These are phyloP conservation scores for Acanthamoeba culbertsoni DNA, from an alignment of 208 protist species.

Conservation along the genomic window DNA sequence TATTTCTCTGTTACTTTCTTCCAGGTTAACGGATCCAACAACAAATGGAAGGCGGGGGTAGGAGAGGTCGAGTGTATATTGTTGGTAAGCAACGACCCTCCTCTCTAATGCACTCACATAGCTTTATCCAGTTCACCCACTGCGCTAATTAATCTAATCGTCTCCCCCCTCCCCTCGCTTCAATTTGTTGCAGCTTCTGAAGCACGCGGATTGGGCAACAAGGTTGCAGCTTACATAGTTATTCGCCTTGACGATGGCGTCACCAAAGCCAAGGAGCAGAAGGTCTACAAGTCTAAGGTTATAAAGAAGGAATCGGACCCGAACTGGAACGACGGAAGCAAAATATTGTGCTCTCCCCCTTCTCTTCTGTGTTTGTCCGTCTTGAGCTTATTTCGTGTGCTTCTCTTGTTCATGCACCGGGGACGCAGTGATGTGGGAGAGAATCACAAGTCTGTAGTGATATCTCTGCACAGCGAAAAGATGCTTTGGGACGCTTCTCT, in stretches of 20 bases:
- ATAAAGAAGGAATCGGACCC: slow-evolving; percentile 34
- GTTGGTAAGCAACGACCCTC: not conserved
- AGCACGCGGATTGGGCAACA: not conserved
- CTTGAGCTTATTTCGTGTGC: not conserved
- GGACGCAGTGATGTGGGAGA: not conserved
- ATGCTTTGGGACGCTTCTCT: not conserved
- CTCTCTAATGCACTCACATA: not conserved
- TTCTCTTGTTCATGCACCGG: too few species aligned
- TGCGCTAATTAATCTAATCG: too few species aligned
- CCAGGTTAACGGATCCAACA: not conserved
- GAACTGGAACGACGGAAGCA: slow-evolving; percentile 56
- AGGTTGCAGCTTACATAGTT: not conserved
- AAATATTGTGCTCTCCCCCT: slow-evolving; percentile 14
- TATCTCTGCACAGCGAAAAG: slow-evolving; percentile 20
- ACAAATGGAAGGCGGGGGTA: not conserved
- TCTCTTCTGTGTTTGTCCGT: too few species aligned
- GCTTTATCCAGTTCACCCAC: too few species aligned
- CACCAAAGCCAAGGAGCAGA: slow-evolving; percentile 19
- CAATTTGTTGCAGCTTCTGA: not conserved
- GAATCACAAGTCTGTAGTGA: not conserved
- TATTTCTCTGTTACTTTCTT: too few species aligned
- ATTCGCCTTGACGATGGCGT: slow-evolving; percentile 36
- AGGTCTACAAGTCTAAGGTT: slow-evolving; percentile 53
- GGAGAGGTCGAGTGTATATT: not conserved
- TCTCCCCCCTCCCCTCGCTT: not conserved